Evolutionary conservation across 108 stramenopile species (phyloP).

Genomic region (Cyclotella distinguenda): DNA sequence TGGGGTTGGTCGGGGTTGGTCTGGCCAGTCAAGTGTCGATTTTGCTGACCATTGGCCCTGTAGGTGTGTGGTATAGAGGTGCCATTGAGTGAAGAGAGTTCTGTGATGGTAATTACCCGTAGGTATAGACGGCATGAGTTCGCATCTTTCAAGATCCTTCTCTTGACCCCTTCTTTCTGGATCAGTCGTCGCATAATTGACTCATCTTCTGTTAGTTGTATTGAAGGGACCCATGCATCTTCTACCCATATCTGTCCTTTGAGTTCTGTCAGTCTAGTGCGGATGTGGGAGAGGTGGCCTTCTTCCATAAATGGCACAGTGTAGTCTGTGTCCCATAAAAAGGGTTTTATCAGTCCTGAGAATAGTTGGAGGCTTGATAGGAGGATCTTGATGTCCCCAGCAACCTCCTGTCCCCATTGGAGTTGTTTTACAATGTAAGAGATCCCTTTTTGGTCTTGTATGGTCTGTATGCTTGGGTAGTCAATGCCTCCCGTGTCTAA

Average conservation of each 20-base stretch:
- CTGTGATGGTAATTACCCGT: too few relatives aligned
- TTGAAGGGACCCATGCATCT: conserved; percentile 2
- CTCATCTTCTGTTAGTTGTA: too few relatives aligned
- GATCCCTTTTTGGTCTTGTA: conserved; percentile 1
- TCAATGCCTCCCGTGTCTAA: conserved; percentile 4
- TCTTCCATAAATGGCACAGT: not conserved
- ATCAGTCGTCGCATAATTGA: too few relatives aligned
- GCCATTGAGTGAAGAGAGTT: too few relatives aligned
- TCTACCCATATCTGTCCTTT: conserved; percentile 6
- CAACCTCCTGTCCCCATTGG: not conserved
- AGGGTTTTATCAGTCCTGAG: conserved; percentile 2
- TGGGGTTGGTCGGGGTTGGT: too few relatives aligned
- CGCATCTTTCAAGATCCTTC: too few relatives aligned
- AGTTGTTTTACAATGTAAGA: not conserved
- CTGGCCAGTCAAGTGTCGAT: too few relatives aligned
- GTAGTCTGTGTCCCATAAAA: not conserved
- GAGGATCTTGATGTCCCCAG: not conserved
- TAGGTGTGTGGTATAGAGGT: too few relatives aligned
- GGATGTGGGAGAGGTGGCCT: not conserved
- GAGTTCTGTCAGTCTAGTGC: not conserved
- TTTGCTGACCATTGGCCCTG: too few relatives aligned
- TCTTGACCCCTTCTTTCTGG: too few relatives aligned
- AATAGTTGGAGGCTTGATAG: not conserved
- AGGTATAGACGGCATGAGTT: too few relatives aligned
- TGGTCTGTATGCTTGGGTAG: not conserved